Evolutionary conservation across 1,284 basidiomycete genomes (phyloP), one percentile per base, ranked within the genome.

Genomic region (Sanguinoderma infundibulare): DNA sequence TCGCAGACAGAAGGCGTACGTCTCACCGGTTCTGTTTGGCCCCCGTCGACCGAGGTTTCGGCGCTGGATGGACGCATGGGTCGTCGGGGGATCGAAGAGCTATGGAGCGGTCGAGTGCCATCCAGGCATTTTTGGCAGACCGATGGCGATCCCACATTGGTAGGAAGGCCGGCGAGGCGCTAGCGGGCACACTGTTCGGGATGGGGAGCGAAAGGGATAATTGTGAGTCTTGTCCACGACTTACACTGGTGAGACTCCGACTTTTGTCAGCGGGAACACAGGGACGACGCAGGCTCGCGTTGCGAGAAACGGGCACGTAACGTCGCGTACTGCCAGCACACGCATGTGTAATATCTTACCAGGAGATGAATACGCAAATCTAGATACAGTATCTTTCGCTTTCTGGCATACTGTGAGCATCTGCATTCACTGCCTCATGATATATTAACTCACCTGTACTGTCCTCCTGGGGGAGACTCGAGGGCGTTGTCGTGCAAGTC

Each of bases 61-160:
- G n/a, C n/a, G n/a, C n/a, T n/a, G n/a, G n/a, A 28, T 24, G 10
- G 42, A 22, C 14, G 32, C 35, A 15, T n/a, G 6, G 10, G 22
- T 56, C 22, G 8, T 34, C 24, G 35, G 30, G 26, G 15, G 24
- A 36, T 36, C 55, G 51, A 24, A 42, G 49, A 50, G 10, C 9
- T 47, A 22, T 44, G 51, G 51, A 47, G 39, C 51, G 34, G 30
- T 44, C 57, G 50, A 58, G 57, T 17, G 28, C 36, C 34, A 26
- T 58, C 57, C 35, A 53, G 57, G 44, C 40, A 42, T 42, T 22
- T 8, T 7, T 10, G 12, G 10, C n/a, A n/a, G 22, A 24, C 9
- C 2, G 12, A 28, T 17, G 6, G 24, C 42, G 24, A 26, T 46
- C 42, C 15, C 42, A 46, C 24, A 46, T 28, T 26, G 24, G 42